Conservation (phyloP, 331 rosid species). For the Cucumis variabilis region DNA sequence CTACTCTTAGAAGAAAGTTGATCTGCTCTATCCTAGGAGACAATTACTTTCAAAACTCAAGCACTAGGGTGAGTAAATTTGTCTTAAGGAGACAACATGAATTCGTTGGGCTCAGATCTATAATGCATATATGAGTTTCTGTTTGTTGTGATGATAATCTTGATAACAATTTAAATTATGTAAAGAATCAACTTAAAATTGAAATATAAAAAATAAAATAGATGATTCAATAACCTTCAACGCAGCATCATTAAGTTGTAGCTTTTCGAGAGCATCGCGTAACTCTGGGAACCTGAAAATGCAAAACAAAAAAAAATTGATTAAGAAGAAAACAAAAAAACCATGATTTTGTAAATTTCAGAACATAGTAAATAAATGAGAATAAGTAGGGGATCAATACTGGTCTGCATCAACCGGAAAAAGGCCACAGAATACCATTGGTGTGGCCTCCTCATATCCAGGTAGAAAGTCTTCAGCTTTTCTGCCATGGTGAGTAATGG, state of each 20-base stretch:
- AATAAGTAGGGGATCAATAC: conserved; percentile 57
- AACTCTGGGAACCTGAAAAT: conserved; percentile 78
- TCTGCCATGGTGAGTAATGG: conserved; percentile 67
- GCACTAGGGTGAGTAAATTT: too few relatives aligned
- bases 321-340: conserved; percentile 3
- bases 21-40: too few relatives aligned
- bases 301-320: neutral
- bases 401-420: conserved; percentile 98
- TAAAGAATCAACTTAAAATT: neutral
- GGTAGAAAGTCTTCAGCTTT: conserved; percentile 79
- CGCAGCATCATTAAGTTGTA: conserved; percentile 97
- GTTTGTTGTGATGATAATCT: too few relatives aligned
- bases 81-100: too few relatives aligned
- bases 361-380: conserved; percentile 12
- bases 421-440: conserved; percentile 97
- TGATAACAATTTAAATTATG: neutral
- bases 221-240: conserved; percentile 60
- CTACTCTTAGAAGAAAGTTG: too few relatives aligned
- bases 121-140: too few relatives aligned
- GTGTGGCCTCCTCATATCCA: conserved; percentile 93
- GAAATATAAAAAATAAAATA: neutral
- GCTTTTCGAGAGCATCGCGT: conserved; percentile 97
- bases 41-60: too few relatives aligned
- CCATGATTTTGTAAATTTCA: neutral
- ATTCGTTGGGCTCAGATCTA: too few relatives aligned